Percentiles rank a stretch among this genome's conserved stretches.
phyloP scores from a whole-genome alignment of 208 protist genomes.

The Trypanosoma lewisi region DNA sequence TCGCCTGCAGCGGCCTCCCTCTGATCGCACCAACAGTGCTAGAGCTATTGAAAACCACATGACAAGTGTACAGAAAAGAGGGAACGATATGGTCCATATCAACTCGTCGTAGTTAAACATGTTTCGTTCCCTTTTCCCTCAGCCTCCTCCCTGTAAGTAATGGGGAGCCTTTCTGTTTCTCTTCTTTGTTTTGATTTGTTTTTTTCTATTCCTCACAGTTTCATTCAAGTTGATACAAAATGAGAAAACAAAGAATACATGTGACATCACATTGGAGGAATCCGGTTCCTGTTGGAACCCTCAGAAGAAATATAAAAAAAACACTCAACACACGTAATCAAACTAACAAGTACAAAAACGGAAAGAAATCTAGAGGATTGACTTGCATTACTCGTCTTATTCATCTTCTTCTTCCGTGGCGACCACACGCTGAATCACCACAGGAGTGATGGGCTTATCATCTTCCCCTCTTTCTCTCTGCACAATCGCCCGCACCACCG shows the following conservation, averaged over 20 bases:
- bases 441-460: constrained; percentile 49
- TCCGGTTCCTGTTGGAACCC: too few relatives aligned
- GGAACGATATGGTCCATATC: constrained; percentile 58
- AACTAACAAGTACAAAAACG: background rate
- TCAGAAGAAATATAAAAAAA: background rate
- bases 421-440: constrained; percentile 60
- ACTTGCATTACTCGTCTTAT: background rate
- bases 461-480: constrained; percentile 35
- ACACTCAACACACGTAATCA: background rate
- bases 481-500: constrained; percentile 53
- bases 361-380: background rate
- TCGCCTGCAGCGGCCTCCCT: constrained; percentile 46
- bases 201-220: background rate
- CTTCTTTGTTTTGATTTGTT: constrained; percentile 3
- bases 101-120: constrained; percentile 60
- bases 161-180: constrained; percentile 1
- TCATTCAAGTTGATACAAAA: background rate
- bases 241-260: background rate
- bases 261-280: too few relatives aligned
- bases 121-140: constrained; percentile 11
- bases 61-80: constrained; percentile 46
- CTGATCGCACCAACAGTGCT: constrained; percentile 60
- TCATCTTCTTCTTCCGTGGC: constrained; percentile 21
- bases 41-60: constrained; percentile 75
- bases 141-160: background rate